Base-by-base conservation (phyloP, 257 asterid species). In the Mitragyna speciosa region DNA sequence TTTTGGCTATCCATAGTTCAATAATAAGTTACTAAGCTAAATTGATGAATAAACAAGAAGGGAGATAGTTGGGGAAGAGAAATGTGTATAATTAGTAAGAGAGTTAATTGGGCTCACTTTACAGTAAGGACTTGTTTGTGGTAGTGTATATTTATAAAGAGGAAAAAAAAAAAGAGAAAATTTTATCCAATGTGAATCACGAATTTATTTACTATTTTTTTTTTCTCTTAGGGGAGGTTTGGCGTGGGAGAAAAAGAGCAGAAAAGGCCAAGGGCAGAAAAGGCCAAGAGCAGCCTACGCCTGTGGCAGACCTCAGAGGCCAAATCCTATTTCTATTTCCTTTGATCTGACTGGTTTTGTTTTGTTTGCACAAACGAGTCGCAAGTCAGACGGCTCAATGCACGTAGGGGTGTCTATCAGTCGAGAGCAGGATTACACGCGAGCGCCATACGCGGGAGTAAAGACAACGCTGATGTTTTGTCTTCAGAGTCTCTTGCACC, bases 371-470 rank as follows among this genome's bases (percentile, higher is more conserved):
- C 39, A 63, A 63, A 5, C 11, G 7, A 56, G 80, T 80, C 72
- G 19, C 33, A 45, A 75, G 81, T 28, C 63, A 39, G 78, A 58
- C 68, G 85, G 72, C 68, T 75, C 73, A 28, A 26, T 43, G 61
- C 61, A 47, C 64, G 58, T 28, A 33, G 12, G 64, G 8, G 10
- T 58, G 8, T 12, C 61, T 28, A 22, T 64, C 51, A 36, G 71
- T 79, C 76, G 30, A 15, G 30, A 15, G 43, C 52, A 76, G 78
- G 79, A 81, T 76, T 69, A 82, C 84, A 81, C 56, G 79, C 85
- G 89, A 75, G 89, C 95, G 91, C 69, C 80, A 85, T 85, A 85
- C 75, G 92, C 93, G 95, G 95, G 90, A 83, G 89, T 76, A n/a
- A 75, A 82, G 87, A 86, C 92, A 85, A 82, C 16, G 54, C 49